phyloP scores from a whole-genome alignment of 2,329 filamentous ascomycete genomes.

The Ramularia collo-cygni region DNA sequence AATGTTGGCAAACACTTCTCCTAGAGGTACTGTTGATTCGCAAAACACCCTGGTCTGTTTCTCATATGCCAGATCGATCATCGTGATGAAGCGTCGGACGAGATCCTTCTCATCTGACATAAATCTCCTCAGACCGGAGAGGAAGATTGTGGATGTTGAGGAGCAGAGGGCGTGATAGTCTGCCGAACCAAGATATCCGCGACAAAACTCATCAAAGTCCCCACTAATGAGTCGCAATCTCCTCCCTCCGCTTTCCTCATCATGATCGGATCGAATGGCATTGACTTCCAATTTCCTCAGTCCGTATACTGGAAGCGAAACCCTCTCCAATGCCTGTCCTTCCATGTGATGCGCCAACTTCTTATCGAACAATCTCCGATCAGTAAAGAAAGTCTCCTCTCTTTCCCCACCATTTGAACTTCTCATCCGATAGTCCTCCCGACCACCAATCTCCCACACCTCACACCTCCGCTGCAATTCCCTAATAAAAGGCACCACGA shows the following conservation, averaged over 20 bases:
- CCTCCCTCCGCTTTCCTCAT: neutral
- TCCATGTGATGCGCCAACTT: constrained; percentile 6
- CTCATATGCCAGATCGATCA: constrained; percentile 71
- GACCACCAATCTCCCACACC: constrained; percentile 72
- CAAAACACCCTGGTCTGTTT: constrained; percentile 61
- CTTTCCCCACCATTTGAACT: constrained; percentile 31
- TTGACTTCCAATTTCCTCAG: constrained; percentile 14
- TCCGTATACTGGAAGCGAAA: constrained; percentile 19
- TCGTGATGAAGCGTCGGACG: constrained; percentile 66
- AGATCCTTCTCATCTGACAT: constrained; percentile 50
- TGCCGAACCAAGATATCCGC: constrained; percentile 59
- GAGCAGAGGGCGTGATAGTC: constrained; percentile 65
- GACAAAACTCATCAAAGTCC: constrained; percentile 60
- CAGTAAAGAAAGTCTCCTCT: constrained; percentile 28
- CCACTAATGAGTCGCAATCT: constrained; percentile 34
- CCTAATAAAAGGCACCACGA: constrained; percentile 63
- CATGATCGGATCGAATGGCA: constrained; percentile 2
- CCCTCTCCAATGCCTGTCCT: constrained; percentile 2
- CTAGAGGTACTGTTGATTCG: constrained; percentile 17
- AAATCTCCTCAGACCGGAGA: constrained; percentile 17
- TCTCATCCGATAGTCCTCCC: constrained; percentile 54
- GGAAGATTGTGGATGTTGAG: constrained; percentile 12
- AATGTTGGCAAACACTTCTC: constrained; percentile 22
- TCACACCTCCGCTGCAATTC: constrained; percentile 67
- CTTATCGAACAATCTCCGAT: constrained; percentile 6